Conservation (phyloP, 164 flowering plant genomes). For the Paratinospora sagittata region DNA sequence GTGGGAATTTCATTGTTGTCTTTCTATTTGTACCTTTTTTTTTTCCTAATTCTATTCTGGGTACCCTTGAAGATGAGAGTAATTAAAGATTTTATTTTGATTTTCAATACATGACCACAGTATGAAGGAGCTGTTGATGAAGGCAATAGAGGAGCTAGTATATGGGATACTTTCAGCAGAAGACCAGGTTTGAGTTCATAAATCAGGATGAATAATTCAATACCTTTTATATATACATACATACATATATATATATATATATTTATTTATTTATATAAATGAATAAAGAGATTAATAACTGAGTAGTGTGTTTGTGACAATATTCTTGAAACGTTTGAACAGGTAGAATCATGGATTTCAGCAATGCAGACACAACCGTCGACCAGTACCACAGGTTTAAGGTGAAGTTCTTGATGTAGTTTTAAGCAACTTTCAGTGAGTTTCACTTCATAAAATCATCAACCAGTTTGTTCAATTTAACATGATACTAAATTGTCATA, state of each 20-base stretch:
- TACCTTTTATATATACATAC: no score
- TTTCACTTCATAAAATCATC: background rate
- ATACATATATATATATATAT: no score
- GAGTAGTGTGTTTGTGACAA: background rate
- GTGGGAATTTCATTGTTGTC: constrained; percentile 19
- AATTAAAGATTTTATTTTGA: background rate
- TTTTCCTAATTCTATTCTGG: no score
- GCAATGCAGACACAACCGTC: constrained; percentile 76
- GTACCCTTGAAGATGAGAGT: background rate
- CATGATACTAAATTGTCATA: no score
- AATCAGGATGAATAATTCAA: background rate
- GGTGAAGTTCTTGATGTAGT: constrained; percentile 29
- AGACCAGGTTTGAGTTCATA: constrained; percentile 36
- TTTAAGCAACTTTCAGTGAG: background rate
- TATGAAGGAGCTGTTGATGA: constrained; percentile 85
- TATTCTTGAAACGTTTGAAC: constrained; percentile 5
- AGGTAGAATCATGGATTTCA: constrained; percentile 80
- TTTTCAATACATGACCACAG: constrained; percentile 19
- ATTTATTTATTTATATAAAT: no score
- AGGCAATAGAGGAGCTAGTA: constrained; percentile 71
- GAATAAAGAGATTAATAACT: no score
- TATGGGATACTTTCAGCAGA: constrained; percentile 75
- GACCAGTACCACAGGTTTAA: constrained; percentile 83
- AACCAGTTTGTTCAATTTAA: no score
- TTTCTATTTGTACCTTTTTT: no score